Evolutionary conservation across 1,284 basidiomycete genomes (phyloP), one percentile per base, ranked within the genome.

Genomic region (Puccinia novopanici): DNA sequence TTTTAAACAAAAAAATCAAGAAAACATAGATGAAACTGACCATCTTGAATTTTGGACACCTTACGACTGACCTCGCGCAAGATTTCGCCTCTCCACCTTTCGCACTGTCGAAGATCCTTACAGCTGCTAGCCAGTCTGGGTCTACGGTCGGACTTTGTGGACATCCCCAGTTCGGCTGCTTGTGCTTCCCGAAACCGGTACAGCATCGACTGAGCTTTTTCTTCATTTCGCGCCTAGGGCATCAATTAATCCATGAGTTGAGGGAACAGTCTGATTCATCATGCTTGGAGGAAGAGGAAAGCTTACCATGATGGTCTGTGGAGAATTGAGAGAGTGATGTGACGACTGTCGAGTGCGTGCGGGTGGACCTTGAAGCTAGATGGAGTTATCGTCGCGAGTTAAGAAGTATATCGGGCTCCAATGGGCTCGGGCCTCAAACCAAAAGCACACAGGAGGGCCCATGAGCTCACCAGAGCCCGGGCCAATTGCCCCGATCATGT

Each of bases 141-240:
- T 40, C 96, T 88, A 48, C 91, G 90, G 86, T 94, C 93, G 27
- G 88, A 88, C 77, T 92, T 90, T 27, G 91, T 92, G 13, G 92
- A 91, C 34, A 98, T 88, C 22, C 96, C 96, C 84, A 98, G 91
- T 87, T 98, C 96, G 73, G 92, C 91, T 0, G 94, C 94, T 87
- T 99, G 96, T 75, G 93, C 93, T 87, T 98, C 95, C 81, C 96
- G 92, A 87, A 99, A 99, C 83, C 96, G 94, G 87, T 97, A 98
- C 74, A 99, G 90, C 95, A 98, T 98, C 70, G 95, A 97, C 87
- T 96, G 94, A 0, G 94, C 93, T 86, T 97, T 98, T 87, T 97
- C 95, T 86, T 94, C 92, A 91, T 97, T 97, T 87, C 94, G 92
- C 83, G 94, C 94, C 94, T 80, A 37, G 17, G 22, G 12, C 17